Evolutionary conservation across 768 basidiomycete genomes (phyloP).

Genomic region (Brasilioporus rufonigricans): DNA sequence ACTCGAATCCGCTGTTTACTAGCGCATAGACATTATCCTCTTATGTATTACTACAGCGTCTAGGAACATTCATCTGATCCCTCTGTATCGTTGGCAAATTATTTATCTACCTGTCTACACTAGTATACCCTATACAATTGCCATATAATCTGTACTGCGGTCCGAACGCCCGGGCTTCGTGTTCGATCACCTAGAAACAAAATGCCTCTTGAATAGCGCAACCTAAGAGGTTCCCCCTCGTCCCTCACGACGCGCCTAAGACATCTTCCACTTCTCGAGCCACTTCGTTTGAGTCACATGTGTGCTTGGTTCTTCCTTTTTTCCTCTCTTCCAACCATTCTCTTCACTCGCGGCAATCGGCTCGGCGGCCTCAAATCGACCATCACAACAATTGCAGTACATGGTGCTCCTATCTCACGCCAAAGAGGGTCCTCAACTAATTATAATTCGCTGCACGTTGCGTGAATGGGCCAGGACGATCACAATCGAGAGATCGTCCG

Average conservation of each 20-base stretch:
- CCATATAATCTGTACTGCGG: slow-evolving; percentile 17
- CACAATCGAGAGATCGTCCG: slow-evolving; percentile 19
- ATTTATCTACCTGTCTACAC: slow-evolving; percentile 19
- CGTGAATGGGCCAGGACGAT: slow-evolving; percentile 8
- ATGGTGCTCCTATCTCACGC: background rate
- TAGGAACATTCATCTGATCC: slow-evolving; percentile 14
- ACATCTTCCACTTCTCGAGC: background rate
- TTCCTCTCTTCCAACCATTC: background rate
- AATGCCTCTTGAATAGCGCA: background rate
- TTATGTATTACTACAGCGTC: slow-evolving; percentile 10
- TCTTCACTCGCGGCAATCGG: background rate
- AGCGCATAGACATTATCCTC: slow-evolving; percentile 16
- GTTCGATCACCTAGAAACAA: slow-evolving; percentile 5
- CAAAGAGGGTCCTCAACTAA: background rate
- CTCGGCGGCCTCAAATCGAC: background rate
- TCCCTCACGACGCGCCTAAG: slow-evolving; percentile 2
- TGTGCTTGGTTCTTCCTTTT: background rate
- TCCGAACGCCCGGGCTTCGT: background rate
- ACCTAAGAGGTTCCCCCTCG: background rate
- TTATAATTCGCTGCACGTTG: background rate
- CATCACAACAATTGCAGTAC: background rate
- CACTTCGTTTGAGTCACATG: background rate
- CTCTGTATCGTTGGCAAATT: slow-evolving; percentile 26
- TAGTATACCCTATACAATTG: slow-evolving; percentile 16
- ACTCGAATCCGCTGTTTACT: slow-evolving; percentile 23